Evolutionary conservation across 2,329 filamentous ascomycete species (phyloP), one percentile per base, ranked within the genome.

Genomic region (Paecilomyces formosus): DNA sequence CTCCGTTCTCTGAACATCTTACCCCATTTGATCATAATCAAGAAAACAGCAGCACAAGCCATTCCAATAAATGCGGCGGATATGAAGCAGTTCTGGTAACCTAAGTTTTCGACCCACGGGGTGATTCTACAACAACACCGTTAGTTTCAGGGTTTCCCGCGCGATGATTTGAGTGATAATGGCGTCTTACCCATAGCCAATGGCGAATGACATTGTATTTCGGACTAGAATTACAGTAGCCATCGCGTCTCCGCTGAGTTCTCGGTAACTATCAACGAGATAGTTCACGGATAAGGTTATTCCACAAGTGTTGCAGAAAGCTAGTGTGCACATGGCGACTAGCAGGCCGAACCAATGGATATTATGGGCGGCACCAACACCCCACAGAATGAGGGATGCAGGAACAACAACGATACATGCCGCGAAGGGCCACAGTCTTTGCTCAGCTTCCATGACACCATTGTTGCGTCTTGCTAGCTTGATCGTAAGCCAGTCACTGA

Each of bases 161-260:
- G 12, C 4, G 33, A 13, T n/a, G 2, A 39, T 39, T 3, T n/a
- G 33, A 15, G 15, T n/a, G n/a, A 15, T n/a, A n/a, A 6, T 15
- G 18, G n/a, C 49, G 35, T 60, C 67, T 58, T 62, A 71, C 66
- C 73, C 77, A 61, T 77, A 78, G 2, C 74, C 70, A 54, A 80
- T 75, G 0, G 74, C 78, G 62, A 80, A 80, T 0, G 72, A 74
- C 74, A 80, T 78, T 1, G 77, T 79, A 60, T 80, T 80, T 3
- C 78, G 72, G 13, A 80, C 73, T 22, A 79, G 57, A 55, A 80
- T 80, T 15, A 79, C 71, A 18, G 72, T 76, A 3, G 69, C 71
- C 66, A 76, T 72, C 0, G 72, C 74, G 26, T 76, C 72, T 1
- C 74, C 72, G 18, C 71, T 74, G 9, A 77, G 55, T 55, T 77